Evolutionary conservation across 768 basidiomycete species (phyloP).

Genomic region (Naematelia encephala): DNA sequence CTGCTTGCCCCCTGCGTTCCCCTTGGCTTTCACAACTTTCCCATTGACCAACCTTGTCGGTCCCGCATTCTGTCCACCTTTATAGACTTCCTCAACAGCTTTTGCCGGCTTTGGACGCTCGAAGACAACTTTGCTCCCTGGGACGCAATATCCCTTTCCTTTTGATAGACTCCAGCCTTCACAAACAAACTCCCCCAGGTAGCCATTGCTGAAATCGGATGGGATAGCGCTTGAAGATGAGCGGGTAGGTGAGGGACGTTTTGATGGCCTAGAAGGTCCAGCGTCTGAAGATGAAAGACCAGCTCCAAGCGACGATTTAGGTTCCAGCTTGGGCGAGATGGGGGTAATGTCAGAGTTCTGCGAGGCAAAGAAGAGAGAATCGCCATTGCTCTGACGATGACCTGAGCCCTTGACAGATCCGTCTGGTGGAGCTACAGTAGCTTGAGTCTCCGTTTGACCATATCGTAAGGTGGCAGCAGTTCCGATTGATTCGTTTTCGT

Average conservation of each 20-base stretch:
- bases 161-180: conserved; percentile 48
- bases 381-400: neutral
- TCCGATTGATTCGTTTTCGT: conserved; percentile 18
- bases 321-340: conserved; percentile 10
- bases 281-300: conserved; percentile 9
- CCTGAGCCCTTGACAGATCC: neutral
- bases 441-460: neutral
- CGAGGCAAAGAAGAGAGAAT: conserved; percentile 10
- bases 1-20: conserved; percentile 37
- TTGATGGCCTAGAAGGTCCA: conserved; percentile 18
- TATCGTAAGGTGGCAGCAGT: neutral
- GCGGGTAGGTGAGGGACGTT: conserved; percentile 14
- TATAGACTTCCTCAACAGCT: conserved; percentile 24
- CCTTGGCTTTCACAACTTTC: conserved; percentile 41
- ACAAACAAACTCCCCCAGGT: conserved; percentile 48
- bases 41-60: conserved; percentile 45
- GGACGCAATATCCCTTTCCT: conserved; percentile 47
- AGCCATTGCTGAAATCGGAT: conserved; percentile 27
- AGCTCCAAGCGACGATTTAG: neutral
- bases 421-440: neutral
- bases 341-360: conserved; percentile 28
- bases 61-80: conserved; percentile 31
- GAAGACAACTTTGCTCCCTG: conserved; percentile 41
- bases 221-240: conserved; percentile 27
- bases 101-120: conserved; percentile 37